phyloP scores from a whole-genome alignment of 345 rosid species.

The Salix exigua region DNA sequence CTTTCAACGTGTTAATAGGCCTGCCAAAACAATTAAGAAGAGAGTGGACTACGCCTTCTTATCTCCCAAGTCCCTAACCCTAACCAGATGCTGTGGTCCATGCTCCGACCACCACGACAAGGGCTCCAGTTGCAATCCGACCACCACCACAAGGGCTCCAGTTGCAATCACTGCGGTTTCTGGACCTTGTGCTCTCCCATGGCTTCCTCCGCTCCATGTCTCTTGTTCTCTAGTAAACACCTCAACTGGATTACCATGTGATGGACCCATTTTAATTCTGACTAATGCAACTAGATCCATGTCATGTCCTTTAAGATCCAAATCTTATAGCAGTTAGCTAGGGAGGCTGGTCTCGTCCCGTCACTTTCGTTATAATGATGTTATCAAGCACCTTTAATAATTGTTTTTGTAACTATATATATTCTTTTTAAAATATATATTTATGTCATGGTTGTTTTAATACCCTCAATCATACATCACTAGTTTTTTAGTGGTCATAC shows the following conservation, averaged over 20 bases:
- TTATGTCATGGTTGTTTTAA: no score
- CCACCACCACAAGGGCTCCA: neutral
- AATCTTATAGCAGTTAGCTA: neutral
- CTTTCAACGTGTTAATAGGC: constrained; percentile 4
- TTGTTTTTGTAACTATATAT: no score
- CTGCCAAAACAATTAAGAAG: constrained; percentile 6
- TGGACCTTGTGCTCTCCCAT: neutral
- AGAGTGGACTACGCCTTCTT: constrained; percentile 3
- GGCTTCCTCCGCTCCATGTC: no score
- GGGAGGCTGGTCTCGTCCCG: neutral
- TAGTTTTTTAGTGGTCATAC: no score
- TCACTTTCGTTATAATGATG: neutral
- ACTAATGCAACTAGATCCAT: neutral
- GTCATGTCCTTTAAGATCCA: neutral
- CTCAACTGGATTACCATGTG: neutral
- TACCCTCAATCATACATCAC: no score
- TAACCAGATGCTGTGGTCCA: constrained; percentile 8
- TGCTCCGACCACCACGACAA: neutral
- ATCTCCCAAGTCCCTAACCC: neutral
- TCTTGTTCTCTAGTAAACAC: neutral
- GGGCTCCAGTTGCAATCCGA: neutral
- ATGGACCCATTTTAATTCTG: constrained; percentile 1
- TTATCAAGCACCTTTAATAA: neutral
- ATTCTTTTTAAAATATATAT: no score
- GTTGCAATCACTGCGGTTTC: neutral